phyloP scores from a whole-genome alignment of 495 filamentous ascomycete genomes.

The Hypoxylon rickii region DNA sequence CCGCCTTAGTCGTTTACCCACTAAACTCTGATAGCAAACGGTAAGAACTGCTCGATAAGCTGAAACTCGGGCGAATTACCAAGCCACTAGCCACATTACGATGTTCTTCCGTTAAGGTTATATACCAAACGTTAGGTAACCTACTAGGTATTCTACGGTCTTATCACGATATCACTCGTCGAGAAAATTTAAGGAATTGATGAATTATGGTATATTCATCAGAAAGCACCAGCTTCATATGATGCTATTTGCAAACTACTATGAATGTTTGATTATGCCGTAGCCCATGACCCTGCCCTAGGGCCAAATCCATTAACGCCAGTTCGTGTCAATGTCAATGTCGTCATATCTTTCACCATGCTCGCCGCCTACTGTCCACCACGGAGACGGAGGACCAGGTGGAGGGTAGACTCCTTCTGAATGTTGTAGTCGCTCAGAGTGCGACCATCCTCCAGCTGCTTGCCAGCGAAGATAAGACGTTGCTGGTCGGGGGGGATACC shows the following conservation, averaged over 20 bases:
- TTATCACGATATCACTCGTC: neutral
- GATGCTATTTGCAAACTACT: constrained; percentile 16
- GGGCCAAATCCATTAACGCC: constrained; percentile 31
- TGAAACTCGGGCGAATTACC: too few relatives aligned
- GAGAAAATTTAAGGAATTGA: neutral
- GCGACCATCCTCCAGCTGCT: constrained; percentile 86
- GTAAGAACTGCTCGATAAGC: too few relatives aligned
- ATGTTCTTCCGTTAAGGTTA: too few relatives aligned
- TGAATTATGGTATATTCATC: constrained; percentile 21
- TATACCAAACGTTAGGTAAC: too few relatives aligned
- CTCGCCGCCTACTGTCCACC: constrained; percentile 73
- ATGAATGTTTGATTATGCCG: constrained; percentile 19
- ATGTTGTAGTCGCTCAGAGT: constrained; percentile 92
- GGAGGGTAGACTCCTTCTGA: constrained; percentile 89
- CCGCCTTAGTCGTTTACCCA: neutral
- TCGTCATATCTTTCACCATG: constrained; percentile 19
- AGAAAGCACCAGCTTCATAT: constrained; percentile 12
- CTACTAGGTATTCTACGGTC: too few relatives aligned
- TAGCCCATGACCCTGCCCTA: constrained; percentile 14
- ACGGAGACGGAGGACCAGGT: constrained; percentile 85
- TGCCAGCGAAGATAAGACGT: constrained; percentile 87
- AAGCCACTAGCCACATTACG: too few relatives aligned
- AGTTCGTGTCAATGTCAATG: constrained; percentile 24
- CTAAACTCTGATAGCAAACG: neutral
- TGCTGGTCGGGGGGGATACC: constrained; percentile 90